phyloP scores from a whole-genome alignment of 192 early-diverging fungal species.

The Linnemannia elongata region DNA sequence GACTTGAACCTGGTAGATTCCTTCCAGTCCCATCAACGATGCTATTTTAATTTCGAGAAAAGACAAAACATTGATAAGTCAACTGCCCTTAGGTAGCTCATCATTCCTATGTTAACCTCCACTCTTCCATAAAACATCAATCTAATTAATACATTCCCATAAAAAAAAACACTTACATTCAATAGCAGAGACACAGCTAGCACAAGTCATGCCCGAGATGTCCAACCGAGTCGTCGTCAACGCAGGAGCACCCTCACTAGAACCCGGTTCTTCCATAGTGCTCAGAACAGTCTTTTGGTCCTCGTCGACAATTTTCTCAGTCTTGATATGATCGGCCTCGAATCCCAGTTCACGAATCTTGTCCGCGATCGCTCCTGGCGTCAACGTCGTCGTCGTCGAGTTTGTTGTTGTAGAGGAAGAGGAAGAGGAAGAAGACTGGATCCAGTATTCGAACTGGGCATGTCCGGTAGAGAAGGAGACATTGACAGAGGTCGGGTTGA shows the following conservation, averaged over 20 bases:
- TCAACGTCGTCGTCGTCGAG: background rate
- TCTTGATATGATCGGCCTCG: conserved; percentile 59
- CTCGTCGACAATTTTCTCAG: conserved; percentile 25
- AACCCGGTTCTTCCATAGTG: background rate
- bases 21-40: conserved; percentile 51
- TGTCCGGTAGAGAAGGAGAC: conserved; percentile 46
- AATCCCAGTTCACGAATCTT: conserved; percentile 58
- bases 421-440: background rate
- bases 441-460: conserved; percentile 47
- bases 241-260: background rate
- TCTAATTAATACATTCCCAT: too few species aligned
- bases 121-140: background rate
- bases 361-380: conserved; percentile 45
- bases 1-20: conserved; percentile 63
- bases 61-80: background rate
- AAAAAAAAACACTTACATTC: conserved; percentile 57
- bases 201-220: conserved; percentile 89
- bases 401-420: background rate
- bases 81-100: background rate
- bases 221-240: conserved; percentile 41
- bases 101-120: background rate
- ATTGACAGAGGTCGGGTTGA: conserved; percentile 36
- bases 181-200: conserved; percentile 85
- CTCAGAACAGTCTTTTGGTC: conserved; percentile 1
- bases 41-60: conserved; percentile 21